Base-by-base conservation (phyloP, 2,329 filamentous ascomycete species). In the Tolypocladium inflatum region DNA sequence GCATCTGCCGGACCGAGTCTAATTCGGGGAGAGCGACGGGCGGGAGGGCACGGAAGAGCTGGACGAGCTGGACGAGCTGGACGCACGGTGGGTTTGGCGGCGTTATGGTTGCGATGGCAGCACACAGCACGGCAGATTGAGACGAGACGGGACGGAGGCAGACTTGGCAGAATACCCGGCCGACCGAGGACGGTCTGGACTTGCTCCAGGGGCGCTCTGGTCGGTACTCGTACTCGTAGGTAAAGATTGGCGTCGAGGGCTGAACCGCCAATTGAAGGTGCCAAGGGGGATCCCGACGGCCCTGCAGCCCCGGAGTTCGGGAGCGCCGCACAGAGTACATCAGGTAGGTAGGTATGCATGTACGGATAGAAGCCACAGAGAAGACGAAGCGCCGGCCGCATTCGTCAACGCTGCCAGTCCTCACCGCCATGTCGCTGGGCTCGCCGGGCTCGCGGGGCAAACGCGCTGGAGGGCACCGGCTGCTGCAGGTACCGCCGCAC, bases 401-500 rank as follows among this genome's bases (percentile, higher is more conserved):
- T 30, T 48, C 19, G 45, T 48, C 30, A 2, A 30, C 37, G 37
- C 26, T 5, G 26, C 3, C 10, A 11, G 43, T 26, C 10, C 30
- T 51, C 48, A 33, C 48, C 48, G 26, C 39, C 39, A 41, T 17
- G 39, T 41, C 39, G n/a, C 17, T n/a, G 39, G 38, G 5, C 17
- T 39, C 38, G 15, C 19, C 17, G 38, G 15, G 37, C 37, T 11
- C 37, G 30, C 30, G 26, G 26, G 26, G 5, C 26, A 2, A 30
- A 30, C 5, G 30, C 30, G 26, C 26, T 30, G 26, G 26, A 10
- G 51, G 43, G 19, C 23, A 48, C 45, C 13, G 26, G 26, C 51
- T 33, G 23, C 38, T 55, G 53, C 53, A 55, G 53, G 53, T 55
- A 42, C 53, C 53, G 53, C 38, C 23, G 53, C 53, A 55, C 53